phyloP scores from a whole-genome alignment of 129 eudicot genomes.

The Flaveria sonorensis region DNA sequence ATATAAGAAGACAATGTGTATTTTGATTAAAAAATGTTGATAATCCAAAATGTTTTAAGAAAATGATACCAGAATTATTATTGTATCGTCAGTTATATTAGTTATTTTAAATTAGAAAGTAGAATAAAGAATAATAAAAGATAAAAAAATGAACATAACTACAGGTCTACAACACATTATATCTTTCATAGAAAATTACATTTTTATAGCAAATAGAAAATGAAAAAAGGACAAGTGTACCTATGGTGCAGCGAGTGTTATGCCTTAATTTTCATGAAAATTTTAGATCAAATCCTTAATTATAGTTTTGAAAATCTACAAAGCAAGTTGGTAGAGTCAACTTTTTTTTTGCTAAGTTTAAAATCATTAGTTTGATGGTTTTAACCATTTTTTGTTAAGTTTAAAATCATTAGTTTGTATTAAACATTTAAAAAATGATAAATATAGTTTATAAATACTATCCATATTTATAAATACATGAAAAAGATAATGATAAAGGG shows the following conservation, averaged over 20 bases:
- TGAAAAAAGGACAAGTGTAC: no score
- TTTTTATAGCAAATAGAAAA: no score
- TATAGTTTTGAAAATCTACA: not conserved
- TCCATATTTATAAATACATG: no score
- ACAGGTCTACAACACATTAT: no score
- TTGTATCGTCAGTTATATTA: not conserved
- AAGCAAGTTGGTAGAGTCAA: not conserved
- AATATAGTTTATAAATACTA: no score
- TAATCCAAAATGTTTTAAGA: not conserved
- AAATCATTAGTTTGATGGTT: not conserved
- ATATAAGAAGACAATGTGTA: not conserved
- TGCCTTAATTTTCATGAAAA: no score
- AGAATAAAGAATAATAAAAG: not conserved
- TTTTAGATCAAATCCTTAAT: not conserved
- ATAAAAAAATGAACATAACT: not conserved
- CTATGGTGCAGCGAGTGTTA: no score
- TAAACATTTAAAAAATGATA: no score
- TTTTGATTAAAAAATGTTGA: not conserved
- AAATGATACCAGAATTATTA: not conserved
- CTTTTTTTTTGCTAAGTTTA: not conserved
- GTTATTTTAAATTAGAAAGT: not conserved
- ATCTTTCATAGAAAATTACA: no score
- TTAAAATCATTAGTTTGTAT: not conserved
- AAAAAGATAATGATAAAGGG: no score
- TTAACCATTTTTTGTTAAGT: not conserved